Conservation (phyloP, 108 stramenopile species). For the Skeletonema costatum region DNA sequence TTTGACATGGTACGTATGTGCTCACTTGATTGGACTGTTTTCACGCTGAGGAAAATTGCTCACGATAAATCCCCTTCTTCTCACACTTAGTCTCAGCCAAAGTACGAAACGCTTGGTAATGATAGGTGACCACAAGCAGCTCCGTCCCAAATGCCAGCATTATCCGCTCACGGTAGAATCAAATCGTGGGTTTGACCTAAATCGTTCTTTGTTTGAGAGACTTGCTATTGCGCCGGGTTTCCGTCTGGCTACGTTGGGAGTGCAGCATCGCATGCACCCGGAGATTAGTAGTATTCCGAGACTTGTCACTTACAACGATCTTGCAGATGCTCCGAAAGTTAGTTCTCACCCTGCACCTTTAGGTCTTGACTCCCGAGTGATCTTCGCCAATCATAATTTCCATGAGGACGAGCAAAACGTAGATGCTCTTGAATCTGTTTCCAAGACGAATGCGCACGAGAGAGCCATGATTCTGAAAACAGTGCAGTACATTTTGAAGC, state of each 20-base stretch:
- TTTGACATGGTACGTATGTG: conserved; percentile 18
- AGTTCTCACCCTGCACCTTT: conserved; percentile 3
- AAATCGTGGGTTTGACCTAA: conserved; percentile 46
- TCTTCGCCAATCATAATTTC: conserved; percentile 43
- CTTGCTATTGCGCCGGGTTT: conserved; percentile 19
- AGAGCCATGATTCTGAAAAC: conserved; percentile 37
- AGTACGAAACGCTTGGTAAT: conserved; percentile 66
- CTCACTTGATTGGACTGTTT: no score
- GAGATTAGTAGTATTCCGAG: conserved; percentile 11
- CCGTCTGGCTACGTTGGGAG: conserved; percentile 20
- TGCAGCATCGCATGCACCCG: conserved; percentile 52
- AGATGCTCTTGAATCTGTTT: neutral
- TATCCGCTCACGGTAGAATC: conserved; percentile 52
- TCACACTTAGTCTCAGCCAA: conserved; percentile 14
- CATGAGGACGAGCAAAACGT: conserved; percentile 26
- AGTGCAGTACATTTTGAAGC: conserved; percentile 39
- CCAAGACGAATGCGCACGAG: conserved; percentile 44
- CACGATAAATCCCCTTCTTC: neutral
- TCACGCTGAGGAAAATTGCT: no score
- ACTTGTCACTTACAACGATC: neutral
- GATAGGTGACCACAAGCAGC: conserved; percentile 85
- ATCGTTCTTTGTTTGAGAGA: conserved; percentile 58
- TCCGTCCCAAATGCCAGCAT: conserved; percentile 68
- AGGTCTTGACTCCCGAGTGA: conserved; percentile 5
- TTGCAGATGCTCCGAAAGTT: conserved; percentile 30